Percentiles rank a stretch among this genome's conserved stretches.
These are phyloP conservation scores for Penicillium angulare DNA, from an alignment of 495 filamentous ascomycete genomes.

Conservation along the genomic window DNA sequence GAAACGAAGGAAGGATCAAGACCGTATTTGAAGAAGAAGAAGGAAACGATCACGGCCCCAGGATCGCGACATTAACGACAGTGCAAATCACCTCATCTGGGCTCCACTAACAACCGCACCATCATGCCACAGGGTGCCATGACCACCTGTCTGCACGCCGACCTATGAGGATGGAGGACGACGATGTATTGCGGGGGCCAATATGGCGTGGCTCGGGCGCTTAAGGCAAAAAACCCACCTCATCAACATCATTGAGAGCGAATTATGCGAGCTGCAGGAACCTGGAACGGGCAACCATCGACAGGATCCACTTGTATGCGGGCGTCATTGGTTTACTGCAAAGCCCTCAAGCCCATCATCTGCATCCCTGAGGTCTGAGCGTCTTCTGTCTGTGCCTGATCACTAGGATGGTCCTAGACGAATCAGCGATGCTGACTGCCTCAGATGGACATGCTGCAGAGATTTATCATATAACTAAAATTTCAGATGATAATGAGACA, in stretches of 20 bases:
- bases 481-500: not conserved
- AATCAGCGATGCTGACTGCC: not conserved
- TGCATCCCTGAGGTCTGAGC: constrained; percentile 15
- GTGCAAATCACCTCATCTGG: not conserved
- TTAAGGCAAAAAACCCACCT: constrained; percentile 23
- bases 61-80: not conserved
- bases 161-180: not conserved
- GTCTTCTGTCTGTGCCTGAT: not conserved
- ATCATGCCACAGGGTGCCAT: constrained; percentile 1
- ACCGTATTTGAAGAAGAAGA: not conserved
- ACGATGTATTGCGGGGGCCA: constrained; percentile 3
- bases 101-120: not conserved
- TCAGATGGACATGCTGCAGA: not conserved
- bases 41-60: too few relatives aligned
- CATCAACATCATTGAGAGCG: constrained; percentile 1
- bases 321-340: not conserved
- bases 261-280: constrained; percentile 24
- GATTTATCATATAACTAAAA: too few relatives aligned
- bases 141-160: not conserved
- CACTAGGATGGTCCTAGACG: not conserved
- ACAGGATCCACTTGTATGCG: not conserved
- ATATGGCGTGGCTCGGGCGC: constrained; percentile 36
- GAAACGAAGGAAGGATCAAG: too few relatives aligned
- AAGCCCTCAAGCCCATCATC: constrained; percentile 17
- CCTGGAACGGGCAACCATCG: constrained; percentile 24